A percentile compares a stretch with the other conserved stretches of the same genome.
Conservation (phyloP, 495 filamentous ascomycete species). For the Cetradonia linearis region DNA sequence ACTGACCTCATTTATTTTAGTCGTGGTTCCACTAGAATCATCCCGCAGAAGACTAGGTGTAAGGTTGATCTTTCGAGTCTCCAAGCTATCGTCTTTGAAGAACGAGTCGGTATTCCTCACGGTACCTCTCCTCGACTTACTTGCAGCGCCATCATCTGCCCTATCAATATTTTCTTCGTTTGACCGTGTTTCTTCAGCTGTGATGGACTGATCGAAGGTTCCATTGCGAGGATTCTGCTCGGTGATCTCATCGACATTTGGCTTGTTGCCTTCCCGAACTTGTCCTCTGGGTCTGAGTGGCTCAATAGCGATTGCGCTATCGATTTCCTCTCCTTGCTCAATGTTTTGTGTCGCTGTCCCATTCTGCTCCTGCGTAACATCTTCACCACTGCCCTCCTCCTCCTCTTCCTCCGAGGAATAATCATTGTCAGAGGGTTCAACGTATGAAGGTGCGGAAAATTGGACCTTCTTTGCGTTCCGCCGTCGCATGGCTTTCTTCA, state of each 20-base stretch:
- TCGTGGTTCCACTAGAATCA: slow-evolving; percentile 50
- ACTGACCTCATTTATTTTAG: slow-evolving; percentile 49
- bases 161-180: slow-evolving; percentile 59
- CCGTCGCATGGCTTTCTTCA: slow-evolving; percentile 82
- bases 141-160: slow-evolving; percentile 43
- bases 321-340: slow-evolving; percentile 24
- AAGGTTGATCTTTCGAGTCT: slow-evolving; percentile 94
- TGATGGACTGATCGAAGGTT: slow-evolving; percentile 28
- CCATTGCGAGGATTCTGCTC: slow-evolving; percentile 14
- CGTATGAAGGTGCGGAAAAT: slow-evolving; percentile 77
- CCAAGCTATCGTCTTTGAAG: slow-evolving; percentile 89
- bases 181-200: slow-evolving; percentile 37
- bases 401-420: slow-evolving; percentile 86
- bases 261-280: slow-evolving; percentile 9
- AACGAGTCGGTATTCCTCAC: slow-evolving; percentile 87
- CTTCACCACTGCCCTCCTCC: slow-evolving; percentile 43
- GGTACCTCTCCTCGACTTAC: slow-evolving; percentile 71
- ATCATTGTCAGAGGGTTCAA: slow-evolving; percentile 83
- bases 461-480: slow-evolving; percentile 82
- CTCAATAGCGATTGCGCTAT: slow-evolving; percentile 39
- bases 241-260: slow-evolving; percentile 13
- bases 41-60: slow-evolving; percentile 92
- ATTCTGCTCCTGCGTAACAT: slow-evolving; percentile 30
- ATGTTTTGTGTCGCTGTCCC: slow-evolving; percentile 25
- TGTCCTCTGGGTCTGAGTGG: slow-evolving; percentile 33